Evolutionary conservation across 257 asterid genomes (phyloP).

Genomic region (Plantago ovata): DNA sequence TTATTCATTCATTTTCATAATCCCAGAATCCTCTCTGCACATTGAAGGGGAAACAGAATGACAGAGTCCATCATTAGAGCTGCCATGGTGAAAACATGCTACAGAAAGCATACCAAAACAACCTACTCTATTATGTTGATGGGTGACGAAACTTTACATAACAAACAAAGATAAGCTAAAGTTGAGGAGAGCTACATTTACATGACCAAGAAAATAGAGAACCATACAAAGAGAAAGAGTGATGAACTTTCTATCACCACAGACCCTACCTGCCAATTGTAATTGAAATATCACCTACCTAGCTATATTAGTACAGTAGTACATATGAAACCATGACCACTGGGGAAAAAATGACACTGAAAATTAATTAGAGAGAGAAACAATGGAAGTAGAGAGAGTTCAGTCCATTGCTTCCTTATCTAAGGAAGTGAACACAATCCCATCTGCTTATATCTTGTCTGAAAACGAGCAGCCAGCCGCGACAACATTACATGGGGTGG

Average conservation of each 20-base stretch:
- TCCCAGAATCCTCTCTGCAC: too few relatives aligned
- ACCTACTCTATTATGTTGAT: not conserved
- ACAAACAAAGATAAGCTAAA: conserved; percentile 2
- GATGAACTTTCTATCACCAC: not conserved
- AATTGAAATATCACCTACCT: not conserved
- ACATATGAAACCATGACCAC: too few relatives aligned
- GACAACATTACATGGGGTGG: conserved; percentile 42
- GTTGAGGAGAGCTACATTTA: not conserved
- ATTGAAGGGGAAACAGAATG: too few relatives aligned
- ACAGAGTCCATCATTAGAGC: too few relatives aligned
- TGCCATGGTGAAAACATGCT: not conserved
- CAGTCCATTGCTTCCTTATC: conserved; percentile 42
- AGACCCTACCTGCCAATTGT: not conserved
- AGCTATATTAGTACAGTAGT: not conserved
- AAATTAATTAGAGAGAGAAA: not conserved
- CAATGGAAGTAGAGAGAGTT: conserved; percentile 41
- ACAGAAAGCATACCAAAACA: conserved; percentile 3
- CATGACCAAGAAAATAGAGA: not conserved
- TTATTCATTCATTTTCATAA: too few relatives aligned
- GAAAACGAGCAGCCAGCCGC: conserved; percentile 53
- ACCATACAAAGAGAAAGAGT: not conserved
- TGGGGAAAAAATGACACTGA: not conserved
- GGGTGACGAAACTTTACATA: not conserved
- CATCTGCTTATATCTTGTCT: conserved; percentile 40
- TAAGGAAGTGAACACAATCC: conserved; percentile 29